Conservation (phyloP, 345 rosid genomes). For the Lenwebbia sp. region DNA sequence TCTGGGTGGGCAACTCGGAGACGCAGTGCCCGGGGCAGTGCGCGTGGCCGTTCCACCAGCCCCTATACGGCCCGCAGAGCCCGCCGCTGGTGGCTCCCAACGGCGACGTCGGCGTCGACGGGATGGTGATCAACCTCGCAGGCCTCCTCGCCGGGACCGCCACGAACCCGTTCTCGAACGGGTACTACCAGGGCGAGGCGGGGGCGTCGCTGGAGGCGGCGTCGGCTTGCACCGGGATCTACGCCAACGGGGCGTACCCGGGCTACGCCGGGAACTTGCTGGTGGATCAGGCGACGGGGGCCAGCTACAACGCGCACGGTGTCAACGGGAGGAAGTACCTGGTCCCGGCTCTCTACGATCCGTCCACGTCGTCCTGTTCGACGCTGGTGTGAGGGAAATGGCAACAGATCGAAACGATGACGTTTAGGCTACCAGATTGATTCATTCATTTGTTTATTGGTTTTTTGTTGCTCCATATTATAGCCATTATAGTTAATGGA, state of each 20-base stretch:
- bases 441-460: background rate
- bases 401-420: background rate
- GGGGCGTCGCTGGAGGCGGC: conserved; percentile 83
- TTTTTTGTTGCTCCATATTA: background rate
- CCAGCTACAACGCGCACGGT: conserved; percentile 74
- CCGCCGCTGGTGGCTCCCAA: conserved; percentile 7
- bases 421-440: background rate
- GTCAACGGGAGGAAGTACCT: conserved; percentile 57
- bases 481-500: background rate
- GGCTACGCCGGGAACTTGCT: conserved; percentile 63
- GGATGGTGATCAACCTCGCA: conserved; percentile 54
- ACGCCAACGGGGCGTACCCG: conserved; percentile 75
- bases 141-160: conserved; percentile 58
- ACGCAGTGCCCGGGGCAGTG: conserved; percentile 35
- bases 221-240: conserved; percentile 73
- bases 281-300: conserved; percentile 51
- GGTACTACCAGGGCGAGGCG: conserved; percentile 66
- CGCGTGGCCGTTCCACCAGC: conserved; percentile 45
- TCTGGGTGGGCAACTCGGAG: conserved; percentile 79
- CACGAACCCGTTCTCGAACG: conserved; percentile 70
- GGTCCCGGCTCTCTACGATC: conserved; percentile 75
- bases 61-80: background rate
- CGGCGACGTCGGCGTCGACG: conserved; percentile 43
- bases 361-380: conserved; percentile 40
- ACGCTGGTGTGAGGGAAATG: conserved; percentile 27